Base-by-base conservation (phyloP, 495 filamentous ascomycete genomes). In the Talaromyces liani region DNA sequence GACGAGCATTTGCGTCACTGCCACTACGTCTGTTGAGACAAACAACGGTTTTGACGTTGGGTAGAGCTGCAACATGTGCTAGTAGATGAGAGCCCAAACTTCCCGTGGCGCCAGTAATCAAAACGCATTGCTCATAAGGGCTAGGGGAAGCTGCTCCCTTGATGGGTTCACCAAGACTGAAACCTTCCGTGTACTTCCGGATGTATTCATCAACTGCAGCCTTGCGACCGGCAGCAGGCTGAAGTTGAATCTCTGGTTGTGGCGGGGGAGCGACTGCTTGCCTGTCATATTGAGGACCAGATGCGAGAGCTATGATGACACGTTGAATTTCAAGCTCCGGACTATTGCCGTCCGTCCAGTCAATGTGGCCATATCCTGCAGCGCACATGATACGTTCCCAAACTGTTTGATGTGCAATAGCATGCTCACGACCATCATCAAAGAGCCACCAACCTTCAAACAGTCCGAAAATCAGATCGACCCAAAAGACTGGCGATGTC, bases 361-460 rank as follows among this genome's bases (percentile, higher is more conserved):
- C 77, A 3, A 84, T 77, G 64, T 78, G 71, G 6, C 71, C 73
- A 66, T 72, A 85, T 0, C 82, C 83, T 0, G 63, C 75, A 1
- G 68, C 29, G 24, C 75, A 70, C 6, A 85, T 64, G 12, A 69
- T 71, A 0, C 45, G 33, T 34, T 79, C 67, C 82, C 81, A 84
- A 1, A 63, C 55, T 0, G 59, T 29, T 27, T 73, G 67, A 24
- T 68, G 62, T 0, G 72, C 68, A 6, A 84, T 62, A 0, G 79
- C 79, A 67, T 85, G 80, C 5, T 53, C 61, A 0, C 81, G 75
- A 2, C 81, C 81, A 65, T 85, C 82, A 6, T 75, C 73, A 12
- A 79, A 79, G 12, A 78, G 66, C 82, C 82, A 84, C 83, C 83
- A 85, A 7, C 83, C 81, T 14, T 81, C 76, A 0, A 85, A 72